Evolutionary conservation across 2,329 filamentous ascomycete species (phyloP), one percentile per base, ranked within the genome.

Genomic region (Alternaria gansuensis): DNA sequence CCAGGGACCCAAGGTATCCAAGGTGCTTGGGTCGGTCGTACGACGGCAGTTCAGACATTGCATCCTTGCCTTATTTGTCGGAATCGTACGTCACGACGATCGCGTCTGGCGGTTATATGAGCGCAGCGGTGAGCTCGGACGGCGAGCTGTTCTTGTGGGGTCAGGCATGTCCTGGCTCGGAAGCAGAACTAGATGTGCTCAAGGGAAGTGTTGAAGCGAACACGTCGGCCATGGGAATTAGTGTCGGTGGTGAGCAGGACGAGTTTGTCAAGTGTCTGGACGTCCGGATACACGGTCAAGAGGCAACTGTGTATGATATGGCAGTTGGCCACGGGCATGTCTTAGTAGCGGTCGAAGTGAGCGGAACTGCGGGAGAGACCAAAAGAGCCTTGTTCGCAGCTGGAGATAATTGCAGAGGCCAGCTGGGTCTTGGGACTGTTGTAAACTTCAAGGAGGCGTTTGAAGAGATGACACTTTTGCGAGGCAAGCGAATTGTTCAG

Each of bases 141-240:
- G 72, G 72, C 0, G 74, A 76, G 54, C 44, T 77, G 5, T 76
- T 68, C 37, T 9, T 77, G 5, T 77, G 75, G 75, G 75, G 75
- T 3, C 69, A 74, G 49, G 59, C 68, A 5, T 65, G 55, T 52
- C 71, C 72, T n/a, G 72, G 69, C 4, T 52, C 53, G 10, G 43
- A 40, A 1, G 59, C 37, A 2, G 65, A 72, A 26, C 26, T 75
- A 5, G 28, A n/a, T 7, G 64, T 70, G n/a, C 40, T 75, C 28
- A 51, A 37, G 24, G 39, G 21, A 3, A 45, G 7, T 21, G n/a
- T 23, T 8, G 46, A 57, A 2, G 21, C 11, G 10, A 23, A 9
- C 5, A 26, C 2, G 34, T n/a, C 24, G 6, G 31, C 0, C 13
- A 57, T 55, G 2, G 54, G 21, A 5, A 44, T 69, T 4, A 44